These are phyloP conservation scores for Boletus speciosus DNA, from an alignment of 768 basidiomycete genomes.

Conservation along the genomic window DNA sequence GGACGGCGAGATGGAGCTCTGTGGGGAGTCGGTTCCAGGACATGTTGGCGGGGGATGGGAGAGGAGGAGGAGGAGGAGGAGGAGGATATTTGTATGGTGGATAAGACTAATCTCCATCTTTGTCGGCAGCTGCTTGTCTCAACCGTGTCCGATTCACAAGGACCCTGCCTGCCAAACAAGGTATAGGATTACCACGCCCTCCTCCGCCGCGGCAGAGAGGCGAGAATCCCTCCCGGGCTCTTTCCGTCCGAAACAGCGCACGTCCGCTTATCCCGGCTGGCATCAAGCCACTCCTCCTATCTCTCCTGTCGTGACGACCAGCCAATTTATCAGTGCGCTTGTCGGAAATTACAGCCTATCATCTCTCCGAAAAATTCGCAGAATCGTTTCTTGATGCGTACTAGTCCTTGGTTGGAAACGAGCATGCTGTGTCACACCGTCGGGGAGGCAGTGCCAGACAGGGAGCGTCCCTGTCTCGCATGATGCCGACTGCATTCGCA, in stretches of 20 bases:
- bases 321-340: background rate
- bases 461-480: background rate
- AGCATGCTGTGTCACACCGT: too few species aligned
- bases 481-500: background rate
- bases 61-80: background rate
- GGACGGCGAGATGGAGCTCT: conserved; percentile 61
- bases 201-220: background rate
- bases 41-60: conserved; percentile 2
- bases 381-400: too few species aligned
- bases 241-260: conserved; percentile 26
- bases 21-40: conserved; percentile 58
- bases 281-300: background rate
- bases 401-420: too few species aligned
- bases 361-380: too few species aligned
- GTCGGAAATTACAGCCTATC: background rate
- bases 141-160: conserved; percentile 18
- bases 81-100: background rate
- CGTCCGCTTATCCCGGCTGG: conserved; percentile 16
- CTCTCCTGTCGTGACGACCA: background rate
- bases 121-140: conserved; percentile 1
- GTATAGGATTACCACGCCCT: too few species aligned
- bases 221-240: conserved; percentile 22
- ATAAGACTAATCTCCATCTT: conserved; percentile 17
- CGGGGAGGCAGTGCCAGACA: too few species aligned
- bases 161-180: background rate